Base-by-base conservation (phyloP, 352 stramenopile genomes). In the Thraustotheca clavata region DNA sequence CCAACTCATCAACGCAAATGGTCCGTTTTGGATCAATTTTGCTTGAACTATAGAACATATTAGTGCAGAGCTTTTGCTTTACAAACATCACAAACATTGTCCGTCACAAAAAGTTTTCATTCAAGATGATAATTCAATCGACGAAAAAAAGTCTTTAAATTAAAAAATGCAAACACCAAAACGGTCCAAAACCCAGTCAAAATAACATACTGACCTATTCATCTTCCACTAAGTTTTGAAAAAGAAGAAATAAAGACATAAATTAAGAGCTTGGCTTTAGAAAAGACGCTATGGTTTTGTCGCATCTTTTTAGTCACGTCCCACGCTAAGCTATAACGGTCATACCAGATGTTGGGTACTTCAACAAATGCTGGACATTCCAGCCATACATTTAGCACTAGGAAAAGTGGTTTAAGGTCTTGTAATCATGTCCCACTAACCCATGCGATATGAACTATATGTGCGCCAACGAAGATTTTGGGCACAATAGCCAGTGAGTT, bases 361-460 rank as follows among this genome's bases (percentile, higher is more conserved):
- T 52, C 43, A 52, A 52, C n/a, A 52, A 31, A 9, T 52, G 12
- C 43, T 14, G 6, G 31, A 31, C 16, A 20, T 43, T 43, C 38
- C 16, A 43, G 16, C 38, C 38, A 43, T 16, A 20, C 38, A 20
- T 43, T 16, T 20, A 20, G 38, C 20, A n/a, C n/a, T n/a, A n/a
- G n/a, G n/a, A 16, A 43, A 20, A 20, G 20, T 31, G 43, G 14
- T 52, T 6, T 52, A 31, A 9, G n/a, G n/a, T n/a, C 43, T 52
- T 52, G 43, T 52, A 52, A 52, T 52, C 43, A 24, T 31, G 11
- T n/a, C n/a, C n/a, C n/a, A n/a, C n/a, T n/a, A n/a, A 47, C 39
- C 2, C 9, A 9, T 52, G 43, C 43, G 43, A 52, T 52, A 52
- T 52, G 43, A 20, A 43, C 16, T 20, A 43, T 20, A 11, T 11